These are phyloP conservation scores for Botrytis tulipae DNA, from an alignment of 2,329 filamentous ascomycete species.

Conservation along the genomic window DNA sequence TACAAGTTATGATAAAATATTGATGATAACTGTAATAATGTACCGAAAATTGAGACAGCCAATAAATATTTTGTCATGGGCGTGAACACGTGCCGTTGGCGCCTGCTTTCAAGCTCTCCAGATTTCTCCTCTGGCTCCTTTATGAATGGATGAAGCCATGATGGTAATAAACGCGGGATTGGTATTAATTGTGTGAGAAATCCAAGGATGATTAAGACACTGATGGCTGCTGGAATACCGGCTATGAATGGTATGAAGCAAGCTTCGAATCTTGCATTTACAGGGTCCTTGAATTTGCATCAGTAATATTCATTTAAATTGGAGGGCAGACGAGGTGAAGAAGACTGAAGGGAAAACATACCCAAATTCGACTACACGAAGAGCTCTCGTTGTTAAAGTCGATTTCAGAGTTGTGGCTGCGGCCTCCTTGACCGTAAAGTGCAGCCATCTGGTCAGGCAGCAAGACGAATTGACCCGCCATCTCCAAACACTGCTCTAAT, in stretches of 20 bases:
- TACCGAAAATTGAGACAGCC: conserved; percentile 40
- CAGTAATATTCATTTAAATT: neutral
- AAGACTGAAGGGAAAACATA: neutral
- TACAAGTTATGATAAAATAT: conserved; percentile 34
- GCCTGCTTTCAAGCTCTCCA: conserved; percentile 36
- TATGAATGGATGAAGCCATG: conserved; percentile 53
- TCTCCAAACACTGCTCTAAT: neutral
- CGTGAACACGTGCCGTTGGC: conserved; percentile 28
- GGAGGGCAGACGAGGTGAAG: neutral
- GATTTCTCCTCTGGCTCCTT: conserved; percentile 42
- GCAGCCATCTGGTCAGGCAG: conserved; percentile 4
- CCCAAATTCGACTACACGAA: conserved; percentile 24
- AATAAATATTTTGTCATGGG: conserved; percentile 42
- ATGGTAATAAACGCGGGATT: conserved; percentile 40
- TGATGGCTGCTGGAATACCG: conserved; percentile 34
- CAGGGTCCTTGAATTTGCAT: conserved; percentile 30
- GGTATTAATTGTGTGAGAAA: conserved; percentile 30
- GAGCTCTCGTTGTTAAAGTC: neutral
- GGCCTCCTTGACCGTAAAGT: neutral
- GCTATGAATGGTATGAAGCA: conserved; percentile 35
- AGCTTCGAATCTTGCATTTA: conserved; percentile 33
- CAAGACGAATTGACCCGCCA: neutral
- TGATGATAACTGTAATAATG: conserved; percentile 39
- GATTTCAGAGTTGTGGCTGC: neutral
- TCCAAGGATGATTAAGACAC: conserved; percentile 36